A percentile compares a stretch with the other conserved stretches of the same genome.
Conservation (phyloP, 805 yeast species). For the Cyberlindnera petersonii region DNA sequence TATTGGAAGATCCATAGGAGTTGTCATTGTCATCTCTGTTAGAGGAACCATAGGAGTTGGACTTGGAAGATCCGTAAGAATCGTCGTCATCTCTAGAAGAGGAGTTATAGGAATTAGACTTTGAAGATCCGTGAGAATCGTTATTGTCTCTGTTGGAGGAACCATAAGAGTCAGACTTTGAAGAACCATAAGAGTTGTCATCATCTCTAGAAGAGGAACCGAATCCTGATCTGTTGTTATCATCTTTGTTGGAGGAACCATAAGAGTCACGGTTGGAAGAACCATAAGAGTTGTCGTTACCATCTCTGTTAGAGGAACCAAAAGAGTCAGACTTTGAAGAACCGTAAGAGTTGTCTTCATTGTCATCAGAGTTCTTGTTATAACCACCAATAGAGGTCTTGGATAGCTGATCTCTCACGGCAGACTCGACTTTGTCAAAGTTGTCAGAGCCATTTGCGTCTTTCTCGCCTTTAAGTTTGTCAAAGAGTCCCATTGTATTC, state of each 20-base stretch:
- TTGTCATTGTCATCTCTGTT: conserved; percentile 6
- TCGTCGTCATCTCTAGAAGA: not conserved
- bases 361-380: not conserved
- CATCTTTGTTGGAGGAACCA: not conserved
- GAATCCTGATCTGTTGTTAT: not conserved
- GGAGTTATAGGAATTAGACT: not conserved
- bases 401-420: conserved; percentile 8
- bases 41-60: conserved; percentile 5
- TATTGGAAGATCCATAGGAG: conserved; percentile 5
- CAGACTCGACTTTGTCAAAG: conserved; percentile 10
- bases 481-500: conserved; percentile 6
- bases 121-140: conserved; percentile 1
- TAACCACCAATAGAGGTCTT: conserved; percentile 4
- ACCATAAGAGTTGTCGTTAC: conserved; percentile 2
- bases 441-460: conserved; percentile 10
- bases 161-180: not conserved
- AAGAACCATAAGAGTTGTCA: not conserved
- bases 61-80: not conserved
- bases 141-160: not conserved
- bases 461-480: conserved; percentile 8
- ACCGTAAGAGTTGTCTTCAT: conserved; percentile 1
- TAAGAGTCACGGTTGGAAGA: conserved; percentile 4
- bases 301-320: conserved; percentile 1
- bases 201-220: conserved; percentile 1
- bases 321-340: not conserved